phyloP scores from a whole-genome alignment of 352 stramenopile genomes.

The Phytophthora meadii region DNA sequence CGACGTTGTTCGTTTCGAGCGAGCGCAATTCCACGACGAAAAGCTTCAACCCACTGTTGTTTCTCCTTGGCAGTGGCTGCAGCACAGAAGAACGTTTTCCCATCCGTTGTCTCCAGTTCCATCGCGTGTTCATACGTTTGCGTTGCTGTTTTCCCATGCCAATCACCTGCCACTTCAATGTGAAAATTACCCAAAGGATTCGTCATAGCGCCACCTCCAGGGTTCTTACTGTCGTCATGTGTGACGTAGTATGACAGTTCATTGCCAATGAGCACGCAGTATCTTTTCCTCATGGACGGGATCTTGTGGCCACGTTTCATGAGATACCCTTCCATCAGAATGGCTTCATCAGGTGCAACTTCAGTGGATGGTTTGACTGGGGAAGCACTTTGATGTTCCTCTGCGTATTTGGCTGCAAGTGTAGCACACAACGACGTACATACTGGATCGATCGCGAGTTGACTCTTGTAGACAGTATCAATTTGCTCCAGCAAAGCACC shows the following conservation, averaged over 20 bases:
- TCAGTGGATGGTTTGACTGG: neutral
- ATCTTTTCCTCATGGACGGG: slow-evolving; percentile 80
- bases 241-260: slow-evolving; percentile 73
- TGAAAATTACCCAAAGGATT: slow-evolving; percentile 42
- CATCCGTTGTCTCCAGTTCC: slow-evolving; percentile 70
- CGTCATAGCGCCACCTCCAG: slow-evolving; percentile 34
- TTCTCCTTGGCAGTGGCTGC: slow-evolving; percentile 63
- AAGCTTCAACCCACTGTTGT: slow-evolving; percentile 62
- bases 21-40: slow-evolving; percentile 59
- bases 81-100: slow-evolving; percentile 79
- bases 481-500: slow-evolving; percentile 59
- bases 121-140: slow-evolving; percentile 67
- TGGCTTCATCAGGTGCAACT: slow-evolving; percentile 7
- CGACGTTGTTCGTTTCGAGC: slow-evolving; percentile 24
- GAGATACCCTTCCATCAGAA: slow-evolving; percentile 81
- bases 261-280: slow-evolving; percentile 66
- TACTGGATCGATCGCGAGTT: slow-evolving; percentile 40
- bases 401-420: slow-evolving; percentile 25
- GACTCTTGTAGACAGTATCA: slow-evolving; percentile 70
- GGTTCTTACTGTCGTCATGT: slow-evolving; percentile 69
- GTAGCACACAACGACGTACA: slow-evolving; percentile 38
- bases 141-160: slow-evolving; percentile 67
- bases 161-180: slow-evolving; percentile 68
- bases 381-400: slow-evolving; percentile 9
- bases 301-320: slow-evolving; percentile 77